Percentiles rank a stretch among this genome's conserved stretches.
These are phyloP conservation scores for Acidiella bohemica DNA, from an alignment of 495 filamentous ascomycete species.

Conservation along the genomic window DNA sequence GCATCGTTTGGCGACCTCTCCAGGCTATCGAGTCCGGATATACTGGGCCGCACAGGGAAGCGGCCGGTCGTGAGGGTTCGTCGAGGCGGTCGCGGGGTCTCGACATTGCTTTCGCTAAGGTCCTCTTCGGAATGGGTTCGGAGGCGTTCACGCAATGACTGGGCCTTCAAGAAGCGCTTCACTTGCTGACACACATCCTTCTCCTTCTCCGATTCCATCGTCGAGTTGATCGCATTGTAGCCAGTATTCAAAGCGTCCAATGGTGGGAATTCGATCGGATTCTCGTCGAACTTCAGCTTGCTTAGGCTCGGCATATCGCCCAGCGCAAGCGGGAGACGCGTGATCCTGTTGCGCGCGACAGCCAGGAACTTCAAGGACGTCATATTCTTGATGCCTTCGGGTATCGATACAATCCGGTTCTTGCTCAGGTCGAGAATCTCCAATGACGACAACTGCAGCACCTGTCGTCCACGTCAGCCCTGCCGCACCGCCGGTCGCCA, in stretches of 20 bases:
- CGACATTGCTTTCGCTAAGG: slow-evolving; percentile 41
- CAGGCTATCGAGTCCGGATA: slow-evolving; percentile 29
- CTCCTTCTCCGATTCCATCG: slow-evolving; percentile 48
- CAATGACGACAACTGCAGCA: slow-evolving; percentile 70
- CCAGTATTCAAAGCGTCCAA: slow-evolving; percentile 29
- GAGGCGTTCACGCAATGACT: slow-evolving; percentile 34
- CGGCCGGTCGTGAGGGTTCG: slow-evolving; percentile 55
- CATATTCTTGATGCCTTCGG: slow-evolving; percentile 64
- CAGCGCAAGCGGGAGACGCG: slow-evolving; percentile 64
- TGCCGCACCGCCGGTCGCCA: too few relatives aligned
- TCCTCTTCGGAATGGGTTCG: slow-evolving; percentile 32
- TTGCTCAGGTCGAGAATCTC: slow-evolving; percentile 86
- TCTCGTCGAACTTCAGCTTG: slow-evolving; percentile 75
- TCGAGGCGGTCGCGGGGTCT: slow-evolving; percentile 65
- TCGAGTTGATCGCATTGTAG: neutral
- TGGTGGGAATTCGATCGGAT: slow-evolving; percentile 61
- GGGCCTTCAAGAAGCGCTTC: slow-evolving; percentile 61
- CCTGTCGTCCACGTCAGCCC: too few relatives aligned
- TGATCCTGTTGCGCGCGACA: slow-evolving; percentile 71
- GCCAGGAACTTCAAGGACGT: slow-evolving; percentile 36
- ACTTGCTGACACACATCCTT: slow-evolving; percentile 56
- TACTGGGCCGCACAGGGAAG: slow-evolving; percentile 72
- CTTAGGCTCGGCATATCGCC: slow-evolving; percentile 81
- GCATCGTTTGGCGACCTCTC: slow-evolving; percentile 25
- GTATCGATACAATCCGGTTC: slow-evolving; percentile 66